Evolutionary conservation across 768 basidiomycete genomes (phyloP), one percentile per base, ranked within the genome.

Genomic region (Hebeloma cylindrosporum): DNA sequence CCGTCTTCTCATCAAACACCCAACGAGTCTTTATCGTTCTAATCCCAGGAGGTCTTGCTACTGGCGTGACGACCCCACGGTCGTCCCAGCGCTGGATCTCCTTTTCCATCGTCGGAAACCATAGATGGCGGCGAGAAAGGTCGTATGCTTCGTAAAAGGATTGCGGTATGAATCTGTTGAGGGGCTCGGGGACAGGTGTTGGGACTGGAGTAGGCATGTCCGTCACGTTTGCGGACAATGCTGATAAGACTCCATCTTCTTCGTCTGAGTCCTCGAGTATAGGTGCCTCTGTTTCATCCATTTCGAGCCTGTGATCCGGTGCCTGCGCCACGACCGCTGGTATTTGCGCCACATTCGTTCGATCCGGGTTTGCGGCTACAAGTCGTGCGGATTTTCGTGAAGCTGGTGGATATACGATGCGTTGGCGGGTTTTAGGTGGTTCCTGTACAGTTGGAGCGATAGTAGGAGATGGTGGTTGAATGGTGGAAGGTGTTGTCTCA

Each of bases 31-130:
- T 29, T 17, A 52, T 48, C 1, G 45, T 18, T 13, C 40, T 43
- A 14, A 33, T 29, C 2, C 45, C 50, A n/a, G 14, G 11, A 7
- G 45, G 50, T 10, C 40, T 10, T 6, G 30, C 39, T 2, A 37
- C 40, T n/a, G 43, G 21, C 30, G 20, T 41, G 26, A 33, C 46
- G 4, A 51, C 50, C 13, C 30, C 22, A 32, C 20, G 34, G 8
- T 37, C n/a, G 18, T 4, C n/a, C 40, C 46, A 41, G 28, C 13
- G 29, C n/a, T 17, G 32, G 6, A 46, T 38, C 17, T 51, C 50
- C 3, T 21, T 26, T 8, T 51, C 25, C 50, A 51, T 51, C 0
- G 45, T 23, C 5, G 9, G 21, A 5, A 5, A 3, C 49, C 49
- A 48, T 8, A 37, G n/a, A 10, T 42, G n/a, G n/a, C n/a, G n/a